Evolutionary conservation across 225 moss, liverwort and hornwort species (phyloP).

Genomic region (Pleurozium schreberi): DNA sequence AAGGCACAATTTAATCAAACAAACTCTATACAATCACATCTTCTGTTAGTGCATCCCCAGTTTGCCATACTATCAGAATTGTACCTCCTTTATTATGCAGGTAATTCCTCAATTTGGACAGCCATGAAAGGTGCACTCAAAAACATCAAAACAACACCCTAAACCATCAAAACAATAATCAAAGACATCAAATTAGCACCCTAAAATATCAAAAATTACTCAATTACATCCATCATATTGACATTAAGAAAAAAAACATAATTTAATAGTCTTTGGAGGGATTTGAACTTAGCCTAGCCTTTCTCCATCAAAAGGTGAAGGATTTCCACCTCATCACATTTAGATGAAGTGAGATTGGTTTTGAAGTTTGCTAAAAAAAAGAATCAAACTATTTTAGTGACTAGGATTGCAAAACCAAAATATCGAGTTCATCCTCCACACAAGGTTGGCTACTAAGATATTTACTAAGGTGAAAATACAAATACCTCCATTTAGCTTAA

Average conservation of each 20-base stretch:
- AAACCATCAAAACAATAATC: neutral
- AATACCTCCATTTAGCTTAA: neutral
- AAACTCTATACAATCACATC: neutral
- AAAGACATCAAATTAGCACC: neutral
- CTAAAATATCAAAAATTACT: neutral
- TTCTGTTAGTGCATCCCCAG: neutral
- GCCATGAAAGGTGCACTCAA: neutral
- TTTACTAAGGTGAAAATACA: neutral
- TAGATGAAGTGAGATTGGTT: neutral
- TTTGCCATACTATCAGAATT: neutral
- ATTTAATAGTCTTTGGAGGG: fast-evolving
- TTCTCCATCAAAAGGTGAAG: neutral
- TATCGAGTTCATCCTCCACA: neutral
- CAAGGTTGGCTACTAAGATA: neutral
- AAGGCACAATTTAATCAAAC: no score
- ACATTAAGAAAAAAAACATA: neutral
- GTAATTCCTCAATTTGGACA: no score
- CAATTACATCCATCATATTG: neutral
- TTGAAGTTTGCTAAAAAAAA: neutral
- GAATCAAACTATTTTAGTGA: neutral
- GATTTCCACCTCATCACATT: neutral
- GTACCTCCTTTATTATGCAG: no score
- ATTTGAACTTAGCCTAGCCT: neutral
- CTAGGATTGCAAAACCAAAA: neutral
- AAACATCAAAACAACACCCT: neutral